Conservation (phyloP, 257 asterid species). For the Ballota nigra region DNA sequence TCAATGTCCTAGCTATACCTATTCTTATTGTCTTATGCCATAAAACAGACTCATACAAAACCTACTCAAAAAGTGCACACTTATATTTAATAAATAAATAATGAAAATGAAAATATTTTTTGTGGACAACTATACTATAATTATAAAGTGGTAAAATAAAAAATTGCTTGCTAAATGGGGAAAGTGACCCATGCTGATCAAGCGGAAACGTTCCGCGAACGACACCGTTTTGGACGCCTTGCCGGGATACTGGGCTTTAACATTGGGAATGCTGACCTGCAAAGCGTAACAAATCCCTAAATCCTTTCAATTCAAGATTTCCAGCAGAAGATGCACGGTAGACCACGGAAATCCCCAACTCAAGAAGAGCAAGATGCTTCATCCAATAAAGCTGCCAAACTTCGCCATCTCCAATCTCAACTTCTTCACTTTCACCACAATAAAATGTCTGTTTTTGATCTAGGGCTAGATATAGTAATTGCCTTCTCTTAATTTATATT, state of each 20-base stretch:
- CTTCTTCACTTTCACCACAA: conserved; percentile 71
- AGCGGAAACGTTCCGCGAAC: too few species aligned
- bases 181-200: too few species aligned
- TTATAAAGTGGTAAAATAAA: too few species aligned
- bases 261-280: conserved; percentile 11
- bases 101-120: too few species aligned
- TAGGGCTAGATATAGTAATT: background rate
- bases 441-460: conserved; percentile 42
- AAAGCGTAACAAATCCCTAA: conserved; percentile 8
- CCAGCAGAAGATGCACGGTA: conserved; percentile 66
- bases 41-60: too few species aligned
- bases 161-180: too few species aligned
- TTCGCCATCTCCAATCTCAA: conserved; percentile 78
- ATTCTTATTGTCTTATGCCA: too few species aligned
- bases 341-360: conserved; percentile 63
- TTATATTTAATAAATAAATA: too few species aligned
- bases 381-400: conserved; percentile 58
- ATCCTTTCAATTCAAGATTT: background rate
- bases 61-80: too few species aligned
- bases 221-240: too few species aligned
- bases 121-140: too few species aligned
- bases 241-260: background rate
- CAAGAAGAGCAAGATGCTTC: conserved; percentile 58
- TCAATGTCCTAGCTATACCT: too few species aligned
- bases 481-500: background rate